Evolutionary conservation across 495 filamentous ascomycete species (phyloP), one percentile per base, ranked within the genome.

Genomic region (Penicillium canariense): DNA sequence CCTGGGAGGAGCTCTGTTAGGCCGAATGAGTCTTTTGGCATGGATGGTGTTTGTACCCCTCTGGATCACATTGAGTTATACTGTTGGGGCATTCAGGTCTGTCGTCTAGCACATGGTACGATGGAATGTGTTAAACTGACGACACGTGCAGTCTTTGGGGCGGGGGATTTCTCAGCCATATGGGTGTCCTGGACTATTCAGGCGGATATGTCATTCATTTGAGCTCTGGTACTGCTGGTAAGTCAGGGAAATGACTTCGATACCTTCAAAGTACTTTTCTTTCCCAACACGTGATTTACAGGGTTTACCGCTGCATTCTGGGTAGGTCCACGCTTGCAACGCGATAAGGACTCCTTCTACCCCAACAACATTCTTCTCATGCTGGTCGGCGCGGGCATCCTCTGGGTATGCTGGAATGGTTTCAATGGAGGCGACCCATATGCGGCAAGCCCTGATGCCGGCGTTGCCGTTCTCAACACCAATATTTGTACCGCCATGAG

Each of bases 341-440:
- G 68, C 10, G 80, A 83, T 58, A 72, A 74, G 15, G 77, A 81
- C 26, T 74, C 76, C 50, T 75, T 75, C 54, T 68, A 64, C 15
- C 80, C 80, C 1, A 80, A 81, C 69, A 83, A 81, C 58, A 69
- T 81, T 40, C 54, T 77, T 12, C 67, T 76, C 25, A 73, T 79
- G 57, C 55, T 83, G 26, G 69, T 78, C 25, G 80, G 80, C 30
- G 78, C 78, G 3, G 79, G 79, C 26, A 78, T 83, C 31, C 72
- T 83, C n/a, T 83, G 80, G 80, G 69, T 79, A 27, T 79, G 79
- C 61, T 82, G 79, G 79, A 81, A 81, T 66, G 79, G 79, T 26
- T 82, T 82, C 72, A 82, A 83, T 50, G 79, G 79, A 35, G 80
- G 80, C 54, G 80, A 82, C 61, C 80, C 80, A 9, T 82, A 81